Conservation (phyloP, 371 early-diverging fungal genomes). For the Mortierella sp. region DNA sequence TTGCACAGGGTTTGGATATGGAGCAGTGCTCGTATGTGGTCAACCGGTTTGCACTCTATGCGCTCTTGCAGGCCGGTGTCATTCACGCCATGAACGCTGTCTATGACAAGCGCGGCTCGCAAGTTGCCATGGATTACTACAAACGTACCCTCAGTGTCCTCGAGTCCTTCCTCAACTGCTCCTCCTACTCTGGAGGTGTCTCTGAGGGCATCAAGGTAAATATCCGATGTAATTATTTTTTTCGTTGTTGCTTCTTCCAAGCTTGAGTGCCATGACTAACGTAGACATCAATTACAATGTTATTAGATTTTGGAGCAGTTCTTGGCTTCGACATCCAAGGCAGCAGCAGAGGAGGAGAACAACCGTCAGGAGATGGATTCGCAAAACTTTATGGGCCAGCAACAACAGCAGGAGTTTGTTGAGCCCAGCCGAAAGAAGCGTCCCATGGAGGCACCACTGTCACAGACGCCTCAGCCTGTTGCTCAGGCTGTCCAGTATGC, state of each 20-base stretch:
- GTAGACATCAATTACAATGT: too few relatives aligned
- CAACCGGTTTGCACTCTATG: conserved; percentile 56
- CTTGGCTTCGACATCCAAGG: conserved; percentile 41
- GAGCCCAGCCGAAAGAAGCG: conserved; percentile 43
- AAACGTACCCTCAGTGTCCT: conserved; percentile 40
- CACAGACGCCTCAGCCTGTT: background rate
- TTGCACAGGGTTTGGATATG: conserved; percentile 47
- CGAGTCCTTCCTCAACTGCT: conserved; percentile 31
- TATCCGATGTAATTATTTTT: background rate
- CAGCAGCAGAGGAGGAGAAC: conserved; percentile 39
- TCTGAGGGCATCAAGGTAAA: conserved; percentile 53
- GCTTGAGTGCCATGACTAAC: background rate
- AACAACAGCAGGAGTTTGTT: conserved; percentile 12
- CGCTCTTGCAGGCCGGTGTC: conserved; percentile 56
- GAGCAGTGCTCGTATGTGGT: conserved; percentile 54
- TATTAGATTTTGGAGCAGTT: conserved; percentile 52
- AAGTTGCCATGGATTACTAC: conserved; percentile 55
- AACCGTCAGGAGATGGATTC: conserved; percentile 5
- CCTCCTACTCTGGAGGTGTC: conserved; percentile 51
- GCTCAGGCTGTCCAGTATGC: conserved; percentile 17
- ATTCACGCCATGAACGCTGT: conserved; percentile 58
- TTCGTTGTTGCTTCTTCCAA: background rate
- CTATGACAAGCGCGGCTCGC: conserved; percentile 52
- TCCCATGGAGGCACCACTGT: conserved; percentile 16
- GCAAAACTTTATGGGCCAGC: conserved; percentile 1